phyloP scores from a whole-genome alignment of 1,284 basidiomycete genomes.

The Moesziomyces parantarcticus region DNA sequence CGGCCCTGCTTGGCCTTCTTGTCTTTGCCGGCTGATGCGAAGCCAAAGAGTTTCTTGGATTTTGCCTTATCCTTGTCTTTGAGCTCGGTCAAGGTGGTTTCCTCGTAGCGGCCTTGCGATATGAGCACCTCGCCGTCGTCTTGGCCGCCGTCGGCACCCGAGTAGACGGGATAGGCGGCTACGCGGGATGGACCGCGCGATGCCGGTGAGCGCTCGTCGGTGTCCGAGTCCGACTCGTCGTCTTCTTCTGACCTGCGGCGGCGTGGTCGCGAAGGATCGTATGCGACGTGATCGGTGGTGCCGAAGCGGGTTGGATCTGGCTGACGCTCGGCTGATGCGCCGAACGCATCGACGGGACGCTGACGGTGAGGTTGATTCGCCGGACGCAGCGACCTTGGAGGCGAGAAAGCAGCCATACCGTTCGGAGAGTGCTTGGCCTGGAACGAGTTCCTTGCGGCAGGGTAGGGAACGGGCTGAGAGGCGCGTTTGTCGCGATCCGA shows the following conservation, averaged over 20 bases:
- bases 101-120: conserved; percentile 39
- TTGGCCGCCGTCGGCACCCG: conserved; percentile 18
- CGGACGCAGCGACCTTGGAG: conserved; percentile 23
- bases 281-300: not conserved
- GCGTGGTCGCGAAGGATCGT: conserved; percentile 4
- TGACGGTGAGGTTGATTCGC: conserved; percentile 12
- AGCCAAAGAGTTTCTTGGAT: conserved; percentile 42
- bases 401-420: conserved; percentile 7
- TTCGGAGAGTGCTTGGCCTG: conserved; percentile 4
- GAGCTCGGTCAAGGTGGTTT: conserved; percentile 18
- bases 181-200: conserved; percentile 7
- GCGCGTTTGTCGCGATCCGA: conserved; percentile 8
- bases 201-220: conserved; percentile 11
- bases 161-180: conserved; percentile 38
- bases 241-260: conserved; percentile 11
- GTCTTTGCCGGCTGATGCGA: conserved; percentile 30
- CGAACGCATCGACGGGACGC: conserved; percentile 8
- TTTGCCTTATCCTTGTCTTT: conserved; percentile 33
- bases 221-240: conserved; percentile 2
- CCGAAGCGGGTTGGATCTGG: not conserved
- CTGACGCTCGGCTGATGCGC: not conserved
- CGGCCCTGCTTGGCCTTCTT: conserved; percentile 29
- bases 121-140: conserved; percentile 39
- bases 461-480: conserved; percentile 1
- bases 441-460: not conserved